Evolutionary conservation across 1,139 yeast species (phyloP).

Genomic region (Meyerozyma smithsonii): DNA sequence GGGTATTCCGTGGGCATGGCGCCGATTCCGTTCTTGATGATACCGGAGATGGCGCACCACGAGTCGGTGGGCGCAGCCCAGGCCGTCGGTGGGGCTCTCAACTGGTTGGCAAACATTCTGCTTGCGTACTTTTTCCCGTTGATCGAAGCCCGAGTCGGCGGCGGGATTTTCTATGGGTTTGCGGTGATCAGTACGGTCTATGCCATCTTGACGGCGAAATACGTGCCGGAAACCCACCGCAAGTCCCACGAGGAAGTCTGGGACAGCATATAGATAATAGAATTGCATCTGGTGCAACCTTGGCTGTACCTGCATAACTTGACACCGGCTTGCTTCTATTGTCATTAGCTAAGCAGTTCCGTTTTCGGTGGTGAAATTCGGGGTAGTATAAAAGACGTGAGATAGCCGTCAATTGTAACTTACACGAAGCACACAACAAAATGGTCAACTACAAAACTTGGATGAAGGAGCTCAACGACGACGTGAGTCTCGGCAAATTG

Average conservation of each 20-base stretch:
- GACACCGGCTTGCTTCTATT: background rate
- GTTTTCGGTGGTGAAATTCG: constrained; percentile 3
- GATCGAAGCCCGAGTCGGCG: constrained; percentile 22
- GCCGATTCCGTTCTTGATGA: constrained; percentile 26
- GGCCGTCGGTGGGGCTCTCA: constrained; percentile 17
- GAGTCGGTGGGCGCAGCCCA: constrained; percentile 20
- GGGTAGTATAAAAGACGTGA: background rate
- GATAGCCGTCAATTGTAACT: background rate
- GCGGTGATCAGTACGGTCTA: constrained; percentile 18
- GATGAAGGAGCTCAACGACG: constrained; percentile 53
- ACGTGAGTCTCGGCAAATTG: constrained; percentile 47
- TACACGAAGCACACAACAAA: constrained; percentile 6
- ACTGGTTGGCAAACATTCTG: constrained; percentile 18
- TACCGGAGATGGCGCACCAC: constrained; percentile 18
- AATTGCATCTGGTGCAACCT: background rate
- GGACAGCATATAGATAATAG: constrained; percentile 10
- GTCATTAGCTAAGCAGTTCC: background rate
- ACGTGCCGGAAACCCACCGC: constrained; percentile 35
- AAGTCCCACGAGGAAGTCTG: constrained; percentile 26
- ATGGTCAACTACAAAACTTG: constrained; percentile 48
- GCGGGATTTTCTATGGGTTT: constrained; percentile 28
- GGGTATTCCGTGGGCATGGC: constrained; percentile 19
- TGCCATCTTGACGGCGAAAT: constrained; percentile 16
- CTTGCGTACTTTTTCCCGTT: constrained; percentile 25
- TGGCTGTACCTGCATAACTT: constrained; percentile 1